Conservation (phyloP, 176 grass and related monocot species). For the Carex kokanica region DNA sequence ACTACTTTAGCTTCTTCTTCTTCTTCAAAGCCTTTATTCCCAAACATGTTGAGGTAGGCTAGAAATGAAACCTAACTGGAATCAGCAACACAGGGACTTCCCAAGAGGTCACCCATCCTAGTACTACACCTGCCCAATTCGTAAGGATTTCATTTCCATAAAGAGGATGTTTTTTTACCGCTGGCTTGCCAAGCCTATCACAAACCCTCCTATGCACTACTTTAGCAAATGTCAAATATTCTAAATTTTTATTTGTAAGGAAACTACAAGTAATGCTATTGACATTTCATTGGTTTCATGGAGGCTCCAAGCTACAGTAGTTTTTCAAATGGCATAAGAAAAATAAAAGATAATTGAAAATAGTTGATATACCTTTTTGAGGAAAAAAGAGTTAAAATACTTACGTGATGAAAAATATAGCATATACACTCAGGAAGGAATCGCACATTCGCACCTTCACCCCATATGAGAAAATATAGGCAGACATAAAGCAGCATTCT, state of each 20-base stretch:
- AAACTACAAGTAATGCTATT: slow-evolving; percentile 10
- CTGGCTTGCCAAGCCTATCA: no score
- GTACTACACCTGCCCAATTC: no score
- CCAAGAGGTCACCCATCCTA: no score
- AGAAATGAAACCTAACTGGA: no score
- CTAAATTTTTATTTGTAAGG: slow-evolving; percentile 8
- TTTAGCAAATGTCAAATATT: background rate
- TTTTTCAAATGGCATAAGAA: background rate
- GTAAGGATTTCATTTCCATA: no score
- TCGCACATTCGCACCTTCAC: slow-evolving; percentile 84
- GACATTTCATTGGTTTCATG: slow-evolving; percentile 7
- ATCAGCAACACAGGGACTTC: no score
- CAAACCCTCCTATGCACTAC: background rate
- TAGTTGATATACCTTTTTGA: slow-evolving; percentile 31
- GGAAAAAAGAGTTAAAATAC: slow-evolving; percentile 30
- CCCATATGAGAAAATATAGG: slow-evolving; percentile 96
- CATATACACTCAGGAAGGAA: slow-evolving; percentile 93
- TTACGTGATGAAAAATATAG: slow-evolving; percentile 97
- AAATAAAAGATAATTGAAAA: slow-evolving; percentile 7
- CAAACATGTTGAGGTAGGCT: no score
- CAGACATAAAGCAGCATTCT: slow-evolving; percentile 85
- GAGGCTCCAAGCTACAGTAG: background rate
- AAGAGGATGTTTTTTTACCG: no score
- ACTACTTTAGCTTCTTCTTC: no score
- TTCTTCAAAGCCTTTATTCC: no score